Evolutionary conservation across 805 yeast genomes (phyloP).

Genomic region (Dipodascus albidus): DNA sequence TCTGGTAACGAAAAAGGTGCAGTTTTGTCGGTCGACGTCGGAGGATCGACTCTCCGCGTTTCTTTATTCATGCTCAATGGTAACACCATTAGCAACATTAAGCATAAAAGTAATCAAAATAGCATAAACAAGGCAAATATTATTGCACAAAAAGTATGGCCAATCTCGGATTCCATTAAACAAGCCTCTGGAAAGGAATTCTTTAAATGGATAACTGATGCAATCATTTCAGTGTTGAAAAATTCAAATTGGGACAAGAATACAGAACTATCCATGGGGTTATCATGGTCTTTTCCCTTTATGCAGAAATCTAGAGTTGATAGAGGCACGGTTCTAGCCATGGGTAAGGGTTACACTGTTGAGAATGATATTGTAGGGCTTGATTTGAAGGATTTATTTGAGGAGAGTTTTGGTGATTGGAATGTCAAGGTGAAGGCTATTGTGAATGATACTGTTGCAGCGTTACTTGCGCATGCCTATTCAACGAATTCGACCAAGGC

Average conservation of each 20-base stretch:
- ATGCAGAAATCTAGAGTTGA: constrained; percentile 13
- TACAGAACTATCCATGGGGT: constrained; percentile 16
- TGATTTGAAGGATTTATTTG: constrained; percentile 64
- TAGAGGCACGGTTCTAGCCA: constrained; percentile 18
- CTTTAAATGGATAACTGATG: constrained; percentile 23
- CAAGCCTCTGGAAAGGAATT: constrained; percentile 21
- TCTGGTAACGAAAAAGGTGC: constrained; percentile 68
- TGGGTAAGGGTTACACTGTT: constrained; percentile 69
- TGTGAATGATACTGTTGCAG: constrained; percentile 86
- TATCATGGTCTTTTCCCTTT: constrained; percentile 27
- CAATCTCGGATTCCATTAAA: constrained; percentile 17
- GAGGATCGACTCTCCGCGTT: constrained; percentile 88
- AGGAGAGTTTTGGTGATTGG: constrained; percentile 43
- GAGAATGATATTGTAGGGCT: constrained; percentile 56
- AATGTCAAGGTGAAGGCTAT: constrained; percentile 65
- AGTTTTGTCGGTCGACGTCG: constrained; percentile 74
- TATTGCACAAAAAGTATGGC: constrained; percentile 11
- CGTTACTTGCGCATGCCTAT: constrained; percentile 65
- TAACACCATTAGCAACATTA: constrained; percentile 1
- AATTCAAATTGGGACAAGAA: not conserved
- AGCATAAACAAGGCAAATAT: constrained; percentile 5
- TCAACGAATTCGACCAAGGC: constrained; percentile 45
- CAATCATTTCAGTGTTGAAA: constrained; percentile 10
- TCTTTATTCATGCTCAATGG: constrained; percentile 63
- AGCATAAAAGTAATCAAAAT: not conserved